A percentile compares a stretch with the other conserved stretches of the same genome.
Conservation (phyloP, 179 eudicot species). For the Silene vulgaris region DNA sequence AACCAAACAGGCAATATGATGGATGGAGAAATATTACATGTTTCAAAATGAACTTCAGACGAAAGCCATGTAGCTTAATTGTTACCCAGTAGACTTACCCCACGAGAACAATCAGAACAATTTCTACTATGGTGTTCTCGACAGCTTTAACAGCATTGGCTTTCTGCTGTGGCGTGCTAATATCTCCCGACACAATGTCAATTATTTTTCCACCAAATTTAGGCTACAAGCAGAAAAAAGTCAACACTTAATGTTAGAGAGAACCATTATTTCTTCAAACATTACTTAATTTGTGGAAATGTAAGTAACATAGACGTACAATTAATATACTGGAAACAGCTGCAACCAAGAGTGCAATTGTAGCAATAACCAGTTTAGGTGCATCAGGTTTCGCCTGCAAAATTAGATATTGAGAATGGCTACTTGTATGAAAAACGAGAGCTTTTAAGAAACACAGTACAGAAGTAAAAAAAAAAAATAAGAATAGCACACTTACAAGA, state of each 20-base stretch:
- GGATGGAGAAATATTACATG: neutral
- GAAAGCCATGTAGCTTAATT: neutral
- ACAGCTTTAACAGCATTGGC: slow-evolving; percentile 57
- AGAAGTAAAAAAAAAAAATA: neutral
- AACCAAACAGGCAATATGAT: neutral
- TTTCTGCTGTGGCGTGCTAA: slow-evolving; percentile 54
- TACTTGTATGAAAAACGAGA: neutral
- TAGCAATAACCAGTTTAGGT: slow-evolving; percentile 54
- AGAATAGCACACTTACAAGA: slow-evolving; percentile 47
- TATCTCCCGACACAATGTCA: slow-evolving; percentile 80
- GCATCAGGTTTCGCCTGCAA: slow-evolving; percentile 85
- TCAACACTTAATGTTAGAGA: neutral
- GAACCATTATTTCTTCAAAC: neutral
- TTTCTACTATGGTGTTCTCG: slow-evolving; percentile 57
- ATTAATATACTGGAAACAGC: slow-evolving; percentile 64
- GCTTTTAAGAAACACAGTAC: neutral
- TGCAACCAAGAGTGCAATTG: slow-evolving; percentile 69
- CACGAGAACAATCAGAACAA: slow-evolving; percentile 54
- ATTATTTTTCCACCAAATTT: slow-evolving; percentile 81
- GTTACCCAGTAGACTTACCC: slow-evolving; percentile 43
- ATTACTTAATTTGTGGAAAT: neutral
- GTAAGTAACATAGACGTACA: slow-evolving; percentile 37
- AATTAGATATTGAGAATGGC: slow-evolving; percentile 3
- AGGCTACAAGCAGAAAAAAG: slow-evolving; percentile 58
- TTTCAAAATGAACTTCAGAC: neutral